A percentile compares a stretch with the other conserved stretches of the same genome.
phyloP scores from a whole-genome alignment of 164 flowering plant genomes.

The Liquidambar formosana region DNA sequence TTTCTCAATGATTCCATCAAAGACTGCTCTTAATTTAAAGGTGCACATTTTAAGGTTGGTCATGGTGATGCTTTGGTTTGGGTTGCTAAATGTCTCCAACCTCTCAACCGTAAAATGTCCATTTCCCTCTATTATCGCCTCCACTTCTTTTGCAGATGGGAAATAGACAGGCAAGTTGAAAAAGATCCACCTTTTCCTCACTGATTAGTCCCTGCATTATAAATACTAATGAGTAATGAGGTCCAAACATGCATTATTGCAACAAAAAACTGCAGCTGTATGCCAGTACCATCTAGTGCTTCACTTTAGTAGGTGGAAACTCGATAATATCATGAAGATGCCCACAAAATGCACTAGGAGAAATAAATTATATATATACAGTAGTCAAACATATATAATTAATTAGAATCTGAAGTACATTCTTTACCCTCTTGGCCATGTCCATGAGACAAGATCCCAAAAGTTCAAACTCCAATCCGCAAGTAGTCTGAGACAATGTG shows the following conservation, averaged over 20 bases:
- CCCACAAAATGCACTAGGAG: too few species aligned
- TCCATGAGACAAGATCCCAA: background rate
- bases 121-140: conserved; percentile 11
- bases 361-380: too few species aligned
- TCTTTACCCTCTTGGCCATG: background rate
- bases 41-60: background rate
- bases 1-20: conserved; percentile 9
- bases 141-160: conserved; percentile 15
- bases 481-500: too few species aligned
- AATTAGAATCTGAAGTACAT: too few species aligned
- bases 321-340: too few species aligned
- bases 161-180: conserved; percentile 30
- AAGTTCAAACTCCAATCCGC: background rate
- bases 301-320: too few species aligned
- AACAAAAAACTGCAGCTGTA: too few species aligned
- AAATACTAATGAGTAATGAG: background rate
- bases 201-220: conserved; percentile 16
- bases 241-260: too few species aligned
- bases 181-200: conserved; percentile 25
- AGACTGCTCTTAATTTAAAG: conserved; percentile 14
- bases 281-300: too few species aligned
- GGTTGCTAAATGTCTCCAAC: background rate
- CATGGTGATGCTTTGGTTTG: background rate
- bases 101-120: conserved; percentile 19
- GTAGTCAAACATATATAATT: too few species aligned